A percentile compares a stretch with the other conserved stretches of the same genome.
These are phyloP conservation scores for Gossypium laxum DNA, from an alignment of 441 rosid genomes.

Conservation along the genomic window DNA sequence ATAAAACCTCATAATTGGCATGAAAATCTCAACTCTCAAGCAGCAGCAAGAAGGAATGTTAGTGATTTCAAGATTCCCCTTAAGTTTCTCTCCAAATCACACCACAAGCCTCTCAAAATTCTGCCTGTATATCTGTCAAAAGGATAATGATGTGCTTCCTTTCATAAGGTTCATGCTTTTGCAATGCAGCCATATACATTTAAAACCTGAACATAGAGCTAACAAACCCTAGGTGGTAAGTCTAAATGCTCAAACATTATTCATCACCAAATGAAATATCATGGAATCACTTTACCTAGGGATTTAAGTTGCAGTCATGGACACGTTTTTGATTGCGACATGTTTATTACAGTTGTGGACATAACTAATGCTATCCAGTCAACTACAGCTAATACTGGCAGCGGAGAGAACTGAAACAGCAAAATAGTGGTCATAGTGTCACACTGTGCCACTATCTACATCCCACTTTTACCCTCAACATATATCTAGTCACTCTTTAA, in stretches of 20 bases:
- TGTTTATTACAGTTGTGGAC: neutral
- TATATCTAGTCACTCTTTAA: neutral
- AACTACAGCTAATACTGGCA: neutral
- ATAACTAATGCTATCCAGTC: neutral
- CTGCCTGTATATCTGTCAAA: neutral
- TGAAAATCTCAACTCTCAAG: neutral
- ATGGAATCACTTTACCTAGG: neutral
- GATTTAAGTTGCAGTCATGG: neutral
- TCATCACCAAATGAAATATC: neutral
- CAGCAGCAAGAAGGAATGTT: neutral
- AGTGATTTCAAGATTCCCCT: slow-evolving; percentile 2
- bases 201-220: neutral
- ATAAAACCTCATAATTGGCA: neutral
- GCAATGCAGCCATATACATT: neutral
- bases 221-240: neutral
- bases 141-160: neutral
- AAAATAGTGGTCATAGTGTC: neutral
- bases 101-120: neutral
- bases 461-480: neutral
- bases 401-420: neutral
- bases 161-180: neutral
- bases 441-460: neutral
- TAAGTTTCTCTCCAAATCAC: neutral
- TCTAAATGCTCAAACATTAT: neutral
- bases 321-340: neutral